Evolutionary conservation across 2,329 filamentous ascomycete species (phyloP).

Genomic region (Chaetomium sp.): DNA sequence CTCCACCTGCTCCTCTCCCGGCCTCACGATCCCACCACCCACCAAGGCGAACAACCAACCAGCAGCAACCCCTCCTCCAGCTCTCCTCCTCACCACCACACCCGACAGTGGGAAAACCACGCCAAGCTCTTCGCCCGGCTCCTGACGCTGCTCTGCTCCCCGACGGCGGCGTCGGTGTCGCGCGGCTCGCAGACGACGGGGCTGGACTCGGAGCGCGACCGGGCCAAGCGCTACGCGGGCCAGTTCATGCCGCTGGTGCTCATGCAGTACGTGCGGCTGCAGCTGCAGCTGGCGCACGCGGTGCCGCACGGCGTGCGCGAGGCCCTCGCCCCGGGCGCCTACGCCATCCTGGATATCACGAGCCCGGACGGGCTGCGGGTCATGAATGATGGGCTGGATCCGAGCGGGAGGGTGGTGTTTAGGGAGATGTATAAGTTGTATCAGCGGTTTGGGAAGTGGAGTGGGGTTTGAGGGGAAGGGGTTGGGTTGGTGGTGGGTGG

Average conservation of each 20-base stretch:
- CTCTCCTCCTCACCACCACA: neutral
- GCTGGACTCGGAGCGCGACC: constrained; percentile 62
- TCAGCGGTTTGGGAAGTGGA: constrained; percentile 66
- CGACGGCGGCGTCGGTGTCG: constrained; percentile 34
- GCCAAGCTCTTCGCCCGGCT: constrained; percentile 58
- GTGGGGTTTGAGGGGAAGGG: constrained; percentile 49
- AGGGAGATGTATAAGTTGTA: constrained; percentile 61
- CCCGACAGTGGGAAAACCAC: constrained; percentile 44
- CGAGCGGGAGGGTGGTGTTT: constrained; percentile 60
- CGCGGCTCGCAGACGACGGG: constrained; percentile 48
- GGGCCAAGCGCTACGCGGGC: constrained; percentile 62
- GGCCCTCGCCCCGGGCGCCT: constrained; percentile 59
- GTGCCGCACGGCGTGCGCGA: constrained; percentile 56
- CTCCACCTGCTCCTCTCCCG: constrained; percentile 54
- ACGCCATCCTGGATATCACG: constrained; percentile 61
- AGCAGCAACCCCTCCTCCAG: neutral
- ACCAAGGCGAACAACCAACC: neutral
- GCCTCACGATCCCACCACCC: constrained; percentile 31
- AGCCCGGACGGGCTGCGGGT: constrained; percentile 57
- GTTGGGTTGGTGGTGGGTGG: neutral
- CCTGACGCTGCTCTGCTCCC: constrained; percentile 53
- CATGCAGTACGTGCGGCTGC: constrained; percentile 61
- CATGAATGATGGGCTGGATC: constrained; percentile 62
- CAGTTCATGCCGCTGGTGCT: constrained; percentile 64
- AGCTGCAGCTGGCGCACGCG: constrained; percentile 61